phyloP scores from a whole-genome alignment of 768 basidiomycete genomes.

The Lyophyllum shimeji region DNA sequence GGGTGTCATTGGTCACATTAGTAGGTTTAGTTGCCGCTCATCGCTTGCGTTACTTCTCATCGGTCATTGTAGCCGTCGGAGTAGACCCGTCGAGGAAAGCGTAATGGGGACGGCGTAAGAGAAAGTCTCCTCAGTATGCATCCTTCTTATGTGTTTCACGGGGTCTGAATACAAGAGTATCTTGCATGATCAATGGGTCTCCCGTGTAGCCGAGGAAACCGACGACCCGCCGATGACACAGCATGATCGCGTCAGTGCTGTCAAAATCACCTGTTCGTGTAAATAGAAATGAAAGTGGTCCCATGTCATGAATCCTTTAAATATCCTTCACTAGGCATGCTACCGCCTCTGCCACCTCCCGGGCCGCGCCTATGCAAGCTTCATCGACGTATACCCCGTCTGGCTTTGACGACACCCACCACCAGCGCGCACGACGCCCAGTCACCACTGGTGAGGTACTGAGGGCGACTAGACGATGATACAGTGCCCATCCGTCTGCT shows the following conservation, averaged over 20 bases:
- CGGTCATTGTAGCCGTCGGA: conserved; percentile 24
- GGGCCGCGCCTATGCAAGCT: conserved; percentile 6
- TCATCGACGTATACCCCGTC: background rate
- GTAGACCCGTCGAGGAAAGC: conserved; percentile 24
- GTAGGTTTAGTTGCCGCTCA: conserved; percentile 14
- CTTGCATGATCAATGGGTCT: too few species aligned
- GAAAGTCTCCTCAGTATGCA: background rate
- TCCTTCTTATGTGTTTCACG: background rate
- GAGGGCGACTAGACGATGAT: conserved; percentile 6
- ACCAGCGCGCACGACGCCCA: background rate
- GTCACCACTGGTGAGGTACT: background rate
- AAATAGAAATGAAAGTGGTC: conserved; percentile 37
- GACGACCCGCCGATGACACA: background rate
- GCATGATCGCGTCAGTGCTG: background rate
- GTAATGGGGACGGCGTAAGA: background rate
- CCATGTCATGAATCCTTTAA: conserved; percentile 26
- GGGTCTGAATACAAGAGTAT: background rate
- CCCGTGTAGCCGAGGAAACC: too few species aligned
- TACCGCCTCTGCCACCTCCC: conserved; percentile 14
- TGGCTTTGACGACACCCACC: background rate
- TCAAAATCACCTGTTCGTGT: background rate
- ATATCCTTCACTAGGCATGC: conserved; percentile 24
- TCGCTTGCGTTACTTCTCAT: background rate
- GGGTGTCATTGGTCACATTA: conserved; percentile 31
- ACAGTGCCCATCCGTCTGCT: conserved; percentile 5